Evolutionary conservation across 2,329 filamentous ascomycete genomes (phyloP), one percentile per base, ranked within the genome.

Genomic region (Venturia aucupariae): DNA sequence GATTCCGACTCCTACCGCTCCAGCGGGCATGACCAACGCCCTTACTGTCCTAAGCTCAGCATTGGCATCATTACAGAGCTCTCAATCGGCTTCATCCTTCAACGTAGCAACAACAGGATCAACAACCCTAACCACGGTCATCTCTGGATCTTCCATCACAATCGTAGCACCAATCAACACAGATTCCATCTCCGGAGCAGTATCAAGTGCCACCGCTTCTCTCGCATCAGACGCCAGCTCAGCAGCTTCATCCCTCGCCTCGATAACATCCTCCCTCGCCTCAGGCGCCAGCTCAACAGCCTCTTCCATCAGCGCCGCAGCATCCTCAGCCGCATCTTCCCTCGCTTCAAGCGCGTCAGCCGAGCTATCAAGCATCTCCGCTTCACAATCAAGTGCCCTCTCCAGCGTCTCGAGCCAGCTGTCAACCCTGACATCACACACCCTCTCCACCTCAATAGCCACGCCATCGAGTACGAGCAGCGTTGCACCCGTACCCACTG

Each of bases 201-300:
- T n/a, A 19, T 39, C 61, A 11, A 55, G 30, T 24, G 61, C 44
- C 32, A 27, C 42, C 10, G 46, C 61, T 24, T 32, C 46, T 6
- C 41, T 35, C n/a, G 80, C 79, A 3, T 84, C 81, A 54, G 83
- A 82, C 62, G 80, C 79, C 60, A 82, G 80, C 67, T 81, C 83
- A 1, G 80, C 79, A 54, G 81, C 81, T 60, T 86, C 86, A 60
- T 87, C 88, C 1, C 87, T 38, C 5, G 35, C 22, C 6, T 27
- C 19, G 11, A 10, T 38, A 10, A 38, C 59, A 38, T 61, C 61
- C 15, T 32, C 46, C 2, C 41, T 35, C 38, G 80, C 79, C 3
- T 84, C 81, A 54, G 83, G 82, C 62, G 80, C 79, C 60, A 82
- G 80, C 67, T 81, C 83, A 1, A 80, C 79, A 54, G 81, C 81